Percentiles rank a stretch among this genome's conserved stretches.
Evolutionary conservation across 2,329 filamentous ascomycete species (phyloP).

Genomic region (Blumeriella jaapii): DNA sequence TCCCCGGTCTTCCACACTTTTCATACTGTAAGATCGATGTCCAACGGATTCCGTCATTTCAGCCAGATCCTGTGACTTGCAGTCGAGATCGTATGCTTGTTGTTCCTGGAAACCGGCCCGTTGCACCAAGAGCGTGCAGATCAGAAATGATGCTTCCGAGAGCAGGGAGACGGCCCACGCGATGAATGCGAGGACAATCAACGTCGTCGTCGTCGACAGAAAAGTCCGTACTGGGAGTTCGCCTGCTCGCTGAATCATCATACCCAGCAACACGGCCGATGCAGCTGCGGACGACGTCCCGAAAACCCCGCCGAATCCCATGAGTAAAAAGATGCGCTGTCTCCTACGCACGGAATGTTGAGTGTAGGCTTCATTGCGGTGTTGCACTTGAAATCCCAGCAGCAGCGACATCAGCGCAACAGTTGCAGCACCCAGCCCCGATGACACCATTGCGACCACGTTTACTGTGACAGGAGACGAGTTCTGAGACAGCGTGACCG

Average conservation of each 20-base stretch:
- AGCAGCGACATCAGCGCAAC: constrained; percentile 18
- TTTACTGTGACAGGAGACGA: constrained; percentile 9
- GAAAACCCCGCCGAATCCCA: constrained; percentile 19
- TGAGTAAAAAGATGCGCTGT: constrained; percentile 21
- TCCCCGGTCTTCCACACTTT: constrained; percentile 10
- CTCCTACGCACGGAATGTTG: constrained; percentile 19
- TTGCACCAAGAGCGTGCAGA: constrained; percentile 22
- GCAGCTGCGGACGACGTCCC: constrained; percentile 18
- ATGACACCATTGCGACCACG: constrained; percentile 20
- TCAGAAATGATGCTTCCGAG: constrained; percentile 21
- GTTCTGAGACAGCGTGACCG: constrained; percentile 15
- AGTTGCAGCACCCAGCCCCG: constrained; percentile 16
- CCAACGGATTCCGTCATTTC: constrained; percentile 16
- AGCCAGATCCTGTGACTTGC: constrained; percentile 11
- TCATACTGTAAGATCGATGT: constrained; percentile 10
- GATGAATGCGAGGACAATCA: constrained; percentile 22
- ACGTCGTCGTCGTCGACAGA: constrained; percentile 10
- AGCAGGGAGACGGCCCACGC: constrained; percentile 22
- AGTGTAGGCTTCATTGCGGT: constrained; percentile 20
- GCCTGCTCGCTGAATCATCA: constrained; percentile 16
- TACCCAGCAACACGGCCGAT: constrained; percentile 19
- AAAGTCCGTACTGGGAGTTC: constrained; percentile 16
- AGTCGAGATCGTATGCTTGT: constrained; percentile 18
- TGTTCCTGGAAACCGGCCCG: constrained; percentile 22
- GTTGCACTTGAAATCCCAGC: constrained; percentile 21